Base-by-base conservation (phyloP, 2,329 filamentous ascomycete species). In the Trichoderma sp. region DNA sequence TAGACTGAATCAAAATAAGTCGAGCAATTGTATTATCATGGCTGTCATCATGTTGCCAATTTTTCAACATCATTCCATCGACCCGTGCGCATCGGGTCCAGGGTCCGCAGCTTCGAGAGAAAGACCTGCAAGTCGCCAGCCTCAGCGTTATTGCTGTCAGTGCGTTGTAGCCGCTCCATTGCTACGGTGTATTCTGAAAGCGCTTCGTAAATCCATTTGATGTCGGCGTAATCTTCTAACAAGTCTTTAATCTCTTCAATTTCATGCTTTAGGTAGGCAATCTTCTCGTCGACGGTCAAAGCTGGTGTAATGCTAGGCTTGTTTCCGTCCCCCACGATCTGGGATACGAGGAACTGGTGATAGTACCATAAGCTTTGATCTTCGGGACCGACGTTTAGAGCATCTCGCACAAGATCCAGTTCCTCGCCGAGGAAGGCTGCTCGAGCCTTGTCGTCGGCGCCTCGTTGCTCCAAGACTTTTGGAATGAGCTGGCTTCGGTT, bases 341-440 rank as follows among this genome's bases (percentile, higher is more conserved):
- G 57, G 6, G 90, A 88, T 83, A 98, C 90, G 71, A 98, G 84
- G 77, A 92, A 97, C 76, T 96, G 92, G 80, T 98, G 94, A 78
- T 99, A 98, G 81, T 97, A 97, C 95, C 96, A 99, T 6, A 98
- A 86, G 20, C 94, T 97, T 79, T 98, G 95, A 79, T 98, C 95
- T 76, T 97, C 94, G 0, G 95, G 94, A 71, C 97, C 95, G 47
- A 93, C 93, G 72, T 94, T 96, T 63, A 98, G 85, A 0, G 92
- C 95, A 71, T 91, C 88, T 70, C 92, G 90, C 30, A 97, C 91
- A 57, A 93, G 84, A 30, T 88, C 85, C 65, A 98, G 85, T 82
- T 99, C 96, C 86, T 90, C 83, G 68, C 95, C 90, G 9, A 98
- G 84, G 77, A 97, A 92, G 50, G 84, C 83, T 76, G 85, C 88